phyloP scores from a whole-genome alignment of 768 basidiomycete species.

The Lentinula aciculospora region DNA sequence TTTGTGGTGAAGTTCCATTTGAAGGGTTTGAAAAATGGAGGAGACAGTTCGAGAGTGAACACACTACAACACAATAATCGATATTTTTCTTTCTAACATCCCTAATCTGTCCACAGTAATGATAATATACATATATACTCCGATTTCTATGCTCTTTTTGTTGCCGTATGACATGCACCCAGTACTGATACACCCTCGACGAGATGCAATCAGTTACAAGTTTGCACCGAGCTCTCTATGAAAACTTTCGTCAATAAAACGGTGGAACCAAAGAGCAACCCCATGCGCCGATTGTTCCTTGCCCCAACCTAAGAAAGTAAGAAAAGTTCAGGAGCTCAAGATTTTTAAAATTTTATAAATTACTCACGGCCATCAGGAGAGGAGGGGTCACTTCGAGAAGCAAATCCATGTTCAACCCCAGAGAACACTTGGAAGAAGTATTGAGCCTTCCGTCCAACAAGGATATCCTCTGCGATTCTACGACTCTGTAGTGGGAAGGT shows the following conservation, averaged over 20 bases:
- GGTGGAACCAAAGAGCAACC: constrained; percentile 21
- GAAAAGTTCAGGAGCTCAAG: too few species aligned
- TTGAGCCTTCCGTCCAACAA: constrained; percentile 40
- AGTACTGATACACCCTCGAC: too few species aligned
- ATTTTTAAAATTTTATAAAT: too few species aligned
- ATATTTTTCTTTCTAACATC: background rate
- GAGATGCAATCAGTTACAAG: background rate
- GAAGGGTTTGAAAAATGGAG: constrained; percentile 33
- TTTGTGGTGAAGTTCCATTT: constrained; percentile 37
- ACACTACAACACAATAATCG: constrained; percentile 7
- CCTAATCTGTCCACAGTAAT: background rate
- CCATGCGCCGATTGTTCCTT: constrained; percentile 54
- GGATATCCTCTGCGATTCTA: constrained; percentile 49
- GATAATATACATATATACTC: background rate
- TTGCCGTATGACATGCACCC: too few species aligned
- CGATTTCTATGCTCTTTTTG: too few species aligned
- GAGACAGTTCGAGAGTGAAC: constrained; percentile 26
- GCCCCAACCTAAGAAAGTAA: constrained; percentile 40
- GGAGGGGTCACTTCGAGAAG: constrained; percentile 37
- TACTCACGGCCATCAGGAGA: constrained; percentile 33
- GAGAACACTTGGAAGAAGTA: constrained; percentile 60
- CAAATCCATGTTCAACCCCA: constrained; percentile 43
- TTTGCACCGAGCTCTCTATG: background rate
- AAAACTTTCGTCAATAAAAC: background rate
- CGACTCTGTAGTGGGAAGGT: constrained; percentile 50